phyloP scores from a whole-genome alignment of 495 filamentous ascomycete genomes.

The Hyphodiscus hymeniophilus region DNA sequence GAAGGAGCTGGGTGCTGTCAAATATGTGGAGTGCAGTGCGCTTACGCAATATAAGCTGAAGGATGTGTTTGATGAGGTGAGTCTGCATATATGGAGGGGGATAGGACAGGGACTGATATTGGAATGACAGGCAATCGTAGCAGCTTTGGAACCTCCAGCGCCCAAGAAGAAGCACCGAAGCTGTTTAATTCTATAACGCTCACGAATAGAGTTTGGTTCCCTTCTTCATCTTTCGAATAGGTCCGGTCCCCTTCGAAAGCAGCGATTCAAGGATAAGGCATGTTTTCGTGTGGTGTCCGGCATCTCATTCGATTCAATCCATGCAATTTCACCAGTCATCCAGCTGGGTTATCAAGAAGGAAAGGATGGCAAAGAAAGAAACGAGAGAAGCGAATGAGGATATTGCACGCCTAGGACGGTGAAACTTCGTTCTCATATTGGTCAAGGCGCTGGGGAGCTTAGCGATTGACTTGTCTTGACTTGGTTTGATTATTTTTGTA shows the following conservation, averaged over 20 bases:
- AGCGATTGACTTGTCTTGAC: no score
- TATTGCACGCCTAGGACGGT: no score
- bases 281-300: no score
- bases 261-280: no score
- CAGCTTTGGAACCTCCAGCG: constrained; percentile 75
- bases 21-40: constrained; percentile 97
- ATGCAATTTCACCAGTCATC: no score
- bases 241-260: background rate
- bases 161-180: constrained; percentile 54
- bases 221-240: background rate
- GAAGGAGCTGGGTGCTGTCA: constrained; percentile 89
- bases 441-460: background rate
- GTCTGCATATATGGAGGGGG: background rate
- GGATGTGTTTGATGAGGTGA: constrained; percentile 98
- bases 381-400: no score
- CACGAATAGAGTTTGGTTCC: background rate
- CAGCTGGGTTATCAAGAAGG: no score
- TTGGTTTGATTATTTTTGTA: no score
- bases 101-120: background rate
- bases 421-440: constrained; percentile 1
- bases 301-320: no score
- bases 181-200: constrained; percentile 42
- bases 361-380: no score
- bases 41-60: constrained; percentile 97
- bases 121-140: constrained; percentile 67